Base-by-base conservation (phyloP, 495 filamentous ascomycete species). In the Hypomontagnella submonticulosa region DNA sequence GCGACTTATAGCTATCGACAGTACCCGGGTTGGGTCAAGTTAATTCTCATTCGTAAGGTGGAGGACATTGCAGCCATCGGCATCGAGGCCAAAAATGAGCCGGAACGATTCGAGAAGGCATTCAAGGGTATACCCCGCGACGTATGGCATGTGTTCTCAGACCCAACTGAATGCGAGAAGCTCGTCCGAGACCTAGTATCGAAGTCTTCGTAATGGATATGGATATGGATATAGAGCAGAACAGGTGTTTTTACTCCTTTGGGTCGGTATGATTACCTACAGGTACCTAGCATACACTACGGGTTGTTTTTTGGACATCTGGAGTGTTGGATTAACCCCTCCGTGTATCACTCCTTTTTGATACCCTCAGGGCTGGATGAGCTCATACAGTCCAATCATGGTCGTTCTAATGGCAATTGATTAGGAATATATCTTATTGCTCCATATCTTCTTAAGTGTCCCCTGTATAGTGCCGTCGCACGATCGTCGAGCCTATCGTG, bases 1-100 rank as follows among this genome's bases (percentile, higher is more conserved):
- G 3, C 15, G n/a, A 48, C 63, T 41, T 61, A 10, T 63, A 81
- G 70, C 50, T 81, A 77, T 61, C 77, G 79, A 38, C 58, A 70
- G 53, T 82, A 88, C 66, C 87, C 87, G 0, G 84, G 81, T 2
- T 97, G 92, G 90, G 84, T 97, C 42, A 84, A 86, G 65, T 80
- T 87, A 11, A 92, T 98, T 38, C 87, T 87, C 62, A 97, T 97
- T 59, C 83, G 94, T 8, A 92, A 89, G 64, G 93, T 97, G 12
- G 86, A 80, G 33, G 89, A 92, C 70, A 88, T 96, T 27, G 85
- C 88, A 2, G 82, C 86, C 33, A 83, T 91, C 66, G 86, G 89
- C 15, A 85, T 84, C 61, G 79, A 79, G 60, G 82, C 86, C 63
- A 90, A 93, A 79, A 97, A 97, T 63, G 81, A 81, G 42, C 74